A percentile compares a stretch with the other conserved stretches of the same genome.
phyloP scores from a whole-genome alignment of 345 rosid genomes.

The Salix suchowensis region DNA sequence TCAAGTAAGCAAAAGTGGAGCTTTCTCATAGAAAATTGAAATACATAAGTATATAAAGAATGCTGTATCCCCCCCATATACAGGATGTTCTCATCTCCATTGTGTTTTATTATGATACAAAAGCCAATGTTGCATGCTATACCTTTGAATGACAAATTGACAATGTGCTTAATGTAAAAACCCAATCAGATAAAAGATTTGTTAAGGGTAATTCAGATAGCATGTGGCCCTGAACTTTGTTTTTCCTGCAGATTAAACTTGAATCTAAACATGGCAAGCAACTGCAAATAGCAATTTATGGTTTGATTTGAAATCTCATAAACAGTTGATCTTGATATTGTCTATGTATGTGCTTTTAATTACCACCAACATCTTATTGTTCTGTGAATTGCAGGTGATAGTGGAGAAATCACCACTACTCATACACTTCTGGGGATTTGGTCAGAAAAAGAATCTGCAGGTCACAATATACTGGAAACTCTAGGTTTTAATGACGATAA shows the following conservation, averaged over 20 bases:
- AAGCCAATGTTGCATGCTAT: no score
- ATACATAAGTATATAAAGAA: no score
- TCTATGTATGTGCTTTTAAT: background rate
- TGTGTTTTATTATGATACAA: no score
- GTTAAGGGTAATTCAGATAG: background rate
- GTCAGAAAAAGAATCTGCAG: slow-evolving; percentile 79
- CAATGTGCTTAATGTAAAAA: background rate
- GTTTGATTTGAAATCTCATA: background rate
- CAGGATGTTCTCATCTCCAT: no score
- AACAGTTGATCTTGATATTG: background rate
- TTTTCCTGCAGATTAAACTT: background rate
- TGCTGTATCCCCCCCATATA: no score
- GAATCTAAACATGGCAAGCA: background rate
- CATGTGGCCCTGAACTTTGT: background rate
- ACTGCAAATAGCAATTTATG: background rate
- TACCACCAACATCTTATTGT: background rate
- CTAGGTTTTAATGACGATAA: slow-evolving; percentile 79
- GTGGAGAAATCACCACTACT: slow-evolving; percentile 72
- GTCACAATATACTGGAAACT: slow-evolving; percentile 50
- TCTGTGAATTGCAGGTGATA: slow-evolving; percentile 45
- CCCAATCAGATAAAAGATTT: background rate
- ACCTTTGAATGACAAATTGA: no score
- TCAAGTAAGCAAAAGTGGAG: no score
- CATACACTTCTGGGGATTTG: slow-evolving; percentile 78
- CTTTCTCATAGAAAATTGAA: no score